Percentiles rank a stretch among this genome's conserved stretches.
Evolutionary conservation across 169 alveolate species (phyloP).

Genomic region (Perkinsus olseni): DNA sequence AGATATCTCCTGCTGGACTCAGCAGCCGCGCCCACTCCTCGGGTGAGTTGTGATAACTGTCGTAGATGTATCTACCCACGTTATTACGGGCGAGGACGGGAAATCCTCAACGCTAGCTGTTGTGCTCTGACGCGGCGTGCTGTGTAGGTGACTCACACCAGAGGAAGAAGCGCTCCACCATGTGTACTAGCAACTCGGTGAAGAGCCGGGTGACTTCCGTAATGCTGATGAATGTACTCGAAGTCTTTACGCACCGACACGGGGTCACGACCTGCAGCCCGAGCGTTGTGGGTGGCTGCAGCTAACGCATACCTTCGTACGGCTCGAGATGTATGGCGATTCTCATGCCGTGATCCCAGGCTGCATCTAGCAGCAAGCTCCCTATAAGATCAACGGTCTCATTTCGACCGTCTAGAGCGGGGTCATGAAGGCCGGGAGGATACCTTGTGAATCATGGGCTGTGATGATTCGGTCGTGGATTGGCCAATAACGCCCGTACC

Average conservation of each 20-base stretch:
- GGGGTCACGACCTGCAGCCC: not conserved
- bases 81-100: not conserved
- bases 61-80: not conserved
- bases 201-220: not conserved
- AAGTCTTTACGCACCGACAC: not conserved
- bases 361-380: not conserved
- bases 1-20: not conserved
- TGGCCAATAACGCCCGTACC: not conserved
- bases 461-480: too few species aligned
- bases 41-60: not conserved
- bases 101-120: not conserved
- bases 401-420: not conserved
- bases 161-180: not conserved
- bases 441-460: too few species aligned
- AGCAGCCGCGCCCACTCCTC: not conserved
- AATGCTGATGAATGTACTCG: not conserved
- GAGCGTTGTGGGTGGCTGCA: too few species aligned
- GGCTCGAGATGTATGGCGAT: not conserved
- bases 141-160: not conserved
- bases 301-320: not conserved
- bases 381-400: not conserved
- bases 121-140: not conserved
- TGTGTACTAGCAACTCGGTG: not conserved
- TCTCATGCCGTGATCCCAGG: not conserved
- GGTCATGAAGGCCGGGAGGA: not conserved